phyloP scores from a whole-genome alignment of 306 rosid species.

The Lablab purpureus region DNA sequence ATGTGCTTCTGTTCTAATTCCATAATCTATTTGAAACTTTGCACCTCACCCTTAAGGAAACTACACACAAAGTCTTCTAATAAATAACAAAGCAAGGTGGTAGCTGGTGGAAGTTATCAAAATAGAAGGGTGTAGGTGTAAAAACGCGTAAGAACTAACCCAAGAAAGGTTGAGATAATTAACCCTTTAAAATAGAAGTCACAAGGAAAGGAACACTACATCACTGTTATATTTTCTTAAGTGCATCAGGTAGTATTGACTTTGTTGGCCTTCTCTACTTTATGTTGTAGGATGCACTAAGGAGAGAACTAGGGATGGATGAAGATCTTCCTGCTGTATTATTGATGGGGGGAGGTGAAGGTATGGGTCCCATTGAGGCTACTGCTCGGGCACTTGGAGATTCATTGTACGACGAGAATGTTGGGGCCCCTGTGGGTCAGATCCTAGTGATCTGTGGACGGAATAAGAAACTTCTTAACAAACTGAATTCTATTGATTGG shows the following conservation, averaged over 20 bases:
- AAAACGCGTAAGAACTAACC: neutral
- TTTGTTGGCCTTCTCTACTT: conserved; percentile 24
- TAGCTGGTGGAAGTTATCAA: neutral
- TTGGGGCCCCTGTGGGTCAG: conserved; percentile 81
- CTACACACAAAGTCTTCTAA: neutral
- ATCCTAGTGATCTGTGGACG: conserved; percentile 94
- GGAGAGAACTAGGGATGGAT: conserved; percentile 85
- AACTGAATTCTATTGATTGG: conserved; percentile 74
- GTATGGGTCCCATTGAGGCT: conserved; percentile 99
- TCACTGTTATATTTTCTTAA: neutral
- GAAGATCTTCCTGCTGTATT: conserved; percentile 96
- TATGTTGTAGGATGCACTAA: conserved; percentile 67
- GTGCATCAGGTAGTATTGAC: conserved; percentile 27
- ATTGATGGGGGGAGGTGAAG: conserved; percentile 99
- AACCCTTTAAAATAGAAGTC: neutral
- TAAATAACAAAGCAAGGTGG: neutral
- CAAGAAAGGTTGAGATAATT: neutral
- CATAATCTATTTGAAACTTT: neutral
- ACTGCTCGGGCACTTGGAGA: conserved; percentile 93
- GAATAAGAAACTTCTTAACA: conserved; percentile 84
- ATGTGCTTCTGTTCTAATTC: neutral
- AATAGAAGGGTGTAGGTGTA: neutral
- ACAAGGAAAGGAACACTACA: neutral
- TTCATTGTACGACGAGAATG: conserved; percentile 66
- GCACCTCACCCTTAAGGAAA: neutral